Percentiles rank a stretch among this genome's conserved stretches.
These are phyloP conservation scores for Lactuca sativa DNA, from an alignment of 129 eudicot genomes.

Conservation along the genomic window DNA sequence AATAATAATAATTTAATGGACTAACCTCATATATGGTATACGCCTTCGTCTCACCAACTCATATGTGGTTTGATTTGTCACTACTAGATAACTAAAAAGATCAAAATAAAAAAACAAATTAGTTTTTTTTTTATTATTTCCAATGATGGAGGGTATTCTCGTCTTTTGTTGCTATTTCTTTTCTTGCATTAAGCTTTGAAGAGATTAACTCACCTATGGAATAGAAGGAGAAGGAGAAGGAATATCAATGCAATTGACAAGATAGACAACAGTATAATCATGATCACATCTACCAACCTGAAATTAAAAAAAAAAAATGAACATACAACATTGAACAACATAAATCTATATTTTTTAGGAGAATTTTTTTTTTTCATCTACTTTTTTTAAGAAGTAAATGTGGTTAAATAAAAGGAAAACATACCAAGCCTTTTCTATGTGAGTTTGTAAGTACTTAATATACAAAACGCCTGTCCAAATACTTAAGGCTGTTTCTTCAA, in stretches of 20 bases:
- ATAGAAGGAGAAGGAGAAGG: conserved; percentile 79
- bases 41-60: conserved; percentile 95
- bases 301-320: conserved; percentile 21
- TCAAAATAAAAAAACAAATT: conserved; percentile 9
- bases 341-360: background rate
- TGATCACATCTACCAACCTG: conserved; percentile 80
- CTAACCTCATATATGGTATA: conserved; percentile 83
- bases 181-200: background rate
- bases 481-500: conserved; percentile 80
- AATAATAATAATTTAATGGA: background rate
- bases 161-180: background rate
- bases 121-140: background rate
- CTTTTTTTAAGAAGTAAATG: conserved; percentile 2
- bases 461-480: conserved; percentile 88
- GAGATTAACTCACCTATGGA: conserved; percentile 63
- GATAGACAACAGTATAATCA: conserved; percentile 60
- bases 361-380: background rate
- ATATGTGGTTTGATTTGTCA: conserved; percentile 94
- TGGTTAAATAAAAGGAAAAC: conserved; percentile 9
- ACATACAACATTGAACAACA: background rate
- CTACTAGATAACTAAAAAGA: conserved; percentile 60
- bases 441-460: conserved; percentile 62
- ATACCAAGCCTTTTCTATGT: conserved; percentile 79
- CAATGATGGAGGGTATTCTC: background rate
- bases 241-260: conserved; percentile 66